Evolutionary conservation across 352 stramenopile species (phyloP), one percentile per base, ranked within the genome.

Genomic region (Phytophthora palmivora): DNA sequence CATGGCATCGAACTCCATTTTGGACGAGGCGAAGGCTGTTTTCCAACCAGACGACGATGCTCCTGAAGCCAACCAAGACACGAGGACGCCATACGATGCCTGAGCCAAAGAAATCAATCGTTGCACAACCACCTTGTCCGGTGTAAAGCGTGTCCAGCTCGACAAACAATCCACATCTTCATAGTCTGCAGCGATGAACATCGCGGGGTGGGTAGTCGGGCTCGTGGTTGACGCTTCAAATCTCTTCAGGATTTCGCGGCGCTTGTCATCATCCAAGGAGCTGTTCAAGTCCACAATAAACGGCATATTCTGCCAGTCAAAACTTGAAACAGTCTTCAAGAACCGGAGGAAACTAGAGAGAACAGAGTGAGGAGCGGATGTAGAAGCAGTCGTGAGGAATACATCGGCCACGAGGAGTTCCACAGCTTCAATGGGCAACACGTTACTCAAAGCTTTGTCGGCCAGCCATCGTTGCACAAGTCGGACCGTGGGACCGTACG

Each of bases 391-490:
- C 0, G 67, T 77, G 19, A 94, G 33, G 55, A 94, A 96, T 14
- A 85, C 69, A 22, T 91, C 75, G 0, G 88, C 88, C 2, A 96
- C 86, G 2, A 96, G 46, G 11, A 96, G 64, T 58, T 96, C 88
- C 22, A 95, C 57, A 0, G 82, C 84, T 69, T 95, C 82, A 11
- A 95, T 69, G 4, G 63, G 56, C 26, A 96, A 21, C 2, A 75
- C 61, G 41, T 94, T 92, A 32, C 79, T 88, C 71, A 94, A 57
- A 26, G 84, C 80, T 44, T 96, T 92, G 59, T 88, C 77, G 0
- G 84, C 86, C 11, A 96, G 57, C 88, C 88, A 96, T n/a, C 77
- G 70, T 52, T 90, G 84, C 7, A 79, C 78, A n/a, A 96, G 72
- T 2, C 88, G 87, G 45, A 93, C 85, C 0, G 88, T 94, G 9